These are phyloP conservation scores for Herpomyces periplanetae DNA, from an alignment of 2,329 filamentous ascomycete genomes.

Conservation along the genomic window DNA sequence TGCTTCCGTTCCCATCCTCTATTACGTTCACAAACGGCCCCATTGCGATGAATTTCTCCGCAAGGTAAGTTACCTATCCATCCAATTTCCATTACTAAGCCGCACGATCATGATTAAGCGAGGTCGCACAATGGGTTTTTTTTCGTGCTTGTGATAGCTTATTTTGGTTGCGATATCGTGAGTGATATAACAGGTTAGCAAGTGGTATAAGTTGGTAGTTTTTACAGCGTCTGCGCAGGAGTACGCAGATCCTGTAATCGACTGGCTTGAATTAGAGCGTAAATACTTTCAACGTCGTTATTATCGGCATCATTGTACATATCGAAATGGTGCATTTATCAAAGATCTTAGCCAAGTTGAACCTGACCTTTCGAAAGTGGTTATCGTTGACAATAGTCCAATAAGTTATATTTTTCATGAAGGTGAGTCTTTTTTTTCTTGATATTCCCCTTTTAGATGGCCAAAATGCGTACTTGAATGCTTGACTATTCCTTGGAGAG, in stretches of 20 bases:
- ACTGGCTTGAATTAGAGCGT: conserved; percentile 83
- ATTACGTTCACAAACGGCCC: conserved; percentile 92
- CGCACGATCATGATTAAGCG: too few species aligned
- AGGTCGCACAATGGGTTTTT: background rate
- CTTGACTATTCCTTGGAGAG: too few species aligned
- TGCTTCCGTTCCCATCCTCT: conserved; percentile 76
- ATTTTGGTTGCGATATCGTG: background rate
- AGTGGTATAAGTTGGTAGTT: conserved; percentile 89
- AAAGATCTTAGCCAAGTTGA: conserved; percentile 88
- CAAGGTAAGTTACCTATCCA: conserved; percentile 16
- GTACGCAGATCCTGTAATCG: conserved; percentile 90
- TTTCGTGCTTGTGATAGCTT: conserved; percentile 2
- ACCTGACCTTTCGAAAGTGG: conserved; percentile 81
- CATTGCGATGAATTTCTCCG: conserved; percentile 87
- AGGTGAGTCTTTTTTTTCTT: conserved; percentile 15
- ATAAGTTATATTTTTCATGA: conserved; percentile 96
- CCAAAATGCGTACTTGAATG: conserved; percentile 2
- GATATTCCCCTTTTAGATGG: conserved; percentile 1
- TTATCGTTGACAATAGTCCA: conserved; percentile 94
- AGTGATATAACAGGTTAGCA: conserved; percentile 21
- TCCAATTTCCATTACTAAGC: too few species aligned
- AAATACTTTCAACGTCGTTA: conserved; percentile 83
- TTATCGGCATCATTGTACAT: conserved; percentile 89
- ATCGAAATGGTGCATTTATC: conserved; percentile 79
- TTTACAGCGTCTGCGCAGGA: conserved; percentile 95